Evolutionary conservation across 768 basidiomycete species (phyloP).

Genomic region (Trichaptum fuscoviolaceum): DNA sequence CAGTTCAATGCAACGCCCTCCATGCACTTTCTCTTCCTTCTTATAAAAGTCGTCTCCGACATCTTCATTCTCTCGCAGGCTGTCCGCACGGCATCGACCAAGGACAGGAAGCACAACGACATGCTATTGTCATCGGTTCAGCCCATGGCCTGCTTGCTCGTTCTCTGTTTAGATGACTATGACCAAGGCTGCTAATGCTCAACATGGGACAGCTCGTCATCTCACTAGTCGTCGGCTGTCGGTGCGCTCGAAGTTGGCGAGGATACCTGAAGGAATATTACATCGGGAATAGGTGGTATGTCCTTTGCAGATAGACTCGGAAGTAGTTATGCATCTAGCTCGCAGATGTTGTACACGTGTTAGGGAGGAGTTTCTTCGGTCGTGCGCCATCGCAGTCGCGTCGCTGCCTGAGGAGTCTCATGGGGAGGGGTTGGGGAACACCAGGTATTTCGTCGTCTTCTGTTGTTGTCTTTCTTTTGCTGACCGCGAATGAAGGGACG

Average conservation of each 20-base stretch:
- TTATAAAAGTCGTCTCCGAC: conserved; percentile 21
- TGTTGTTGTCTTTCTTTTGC: too few species aligned
- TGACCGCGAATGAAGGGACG: conserved; percentile 32
- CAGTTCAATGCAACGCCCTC: too few species aligned
- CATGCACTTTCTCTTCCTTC: neutral
- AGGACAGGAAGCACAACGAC: conserved; percentile 56
- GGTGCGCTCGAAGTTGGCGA: conserved; percentile 56
- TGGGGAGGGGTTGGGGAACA: conserved; percentile 66
- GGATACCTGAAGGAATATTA: conserved; percentile 61
- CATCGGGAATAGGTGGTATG: too few species aligned
- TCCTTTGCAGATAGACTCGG: conserved; percentile 21
- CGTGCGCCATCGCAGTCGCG: conserved; percentile 66
- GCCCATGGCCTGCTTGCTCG: conserved; percentile 67
- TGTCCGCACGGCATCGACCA: conserved; percentile 53
- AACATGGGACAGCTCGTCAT: conserved; percentile 38
- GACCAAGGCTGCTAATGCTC: neutral
- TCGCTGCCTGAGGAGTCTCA: conserved; percentile 65
- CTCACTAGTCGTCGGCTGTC: conserved; percentile 59
- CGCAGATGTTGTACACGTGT: conserved; percentile 62
- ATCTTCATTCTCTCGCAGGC: too few species aligned
- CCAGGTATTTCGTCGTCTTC: conserved; percentile 54
- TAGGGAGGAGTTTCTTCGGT: conserved; percentile 68
- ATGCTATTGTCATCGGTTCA: conserved; percentile 63
- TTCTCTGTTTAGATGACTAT: conserved; percentile 11
- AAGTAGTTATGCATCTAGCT: neutral